These are phyloP conservation scores for Acrocalymma vagum DNA, from an alignment of 2,329 filamentous ascomycete species.

Conservation along the genomic window DNA sequence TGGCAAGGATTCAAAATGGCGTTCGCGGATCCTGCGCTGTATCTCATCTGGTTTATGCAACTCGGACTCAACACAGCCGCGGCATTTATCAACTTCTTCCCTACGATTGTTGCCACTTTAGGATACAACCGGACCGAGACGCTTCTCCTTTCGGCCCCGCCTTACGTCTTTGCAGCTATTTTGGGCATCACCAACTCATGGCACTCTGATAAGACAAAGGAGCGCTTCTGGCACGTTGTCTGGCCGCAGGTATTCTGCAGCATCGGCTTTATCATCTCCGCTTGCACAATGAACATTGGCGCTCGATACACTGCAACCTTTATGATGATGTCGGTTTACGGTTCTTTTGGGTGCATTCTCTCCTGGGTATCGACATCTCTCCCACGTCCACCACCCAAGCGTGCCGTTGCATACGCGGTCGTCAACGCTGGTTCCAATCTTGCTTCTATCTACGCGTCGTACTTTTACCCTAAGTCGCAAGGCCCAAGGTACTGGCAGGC, in stretches of 20 bases:
- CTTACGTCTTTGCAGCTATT: constrained; percentile 48
- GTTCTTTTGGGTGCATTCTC: constrained; percentile 18
- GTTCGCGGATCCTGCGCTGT: constrained; percentile 59
- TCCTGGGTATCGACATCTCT: constrained; percentile 16
- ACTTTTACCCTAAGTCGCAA: constrained; percentile 15
- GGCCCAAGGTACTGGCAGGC: constrained; percentile 18
- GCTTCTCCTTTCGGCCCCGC: constrained; percentile 64
- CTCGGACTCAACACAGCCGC: constrained; percentile 47
- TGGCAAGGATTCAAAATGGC: constrained; percentile 56
- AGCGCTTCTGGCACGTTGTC: constrained; percentile 46
- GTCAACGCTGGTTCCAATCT: constrained; percentile 52
- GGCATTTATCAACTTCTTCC: constrained; percentile 69
- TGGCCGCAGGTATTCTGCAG: constrained; percentile 60
- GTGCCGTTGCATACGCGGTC: constrained; percentile 64
- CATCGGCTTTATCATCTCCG: constrained; percentile 62
- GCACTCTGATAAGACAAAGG: constrained; percentile 51
- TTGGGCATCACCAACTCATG: constrained; percentile 37
- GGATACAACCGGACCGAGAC: constrained; percentile 62
- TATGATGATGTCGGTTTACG: constrained; percentile 17
- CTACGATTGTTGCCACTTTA: constrained; percentile 66
- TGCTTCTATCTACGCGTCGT: constrained; percentile 16
- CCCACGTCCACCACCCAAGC: constrained; percentile 64
- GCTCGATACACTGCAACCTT: constrained; percentile 18
- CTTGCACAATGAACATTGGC: constrained; percentile 60
- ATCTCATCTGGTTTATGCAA: constrained; percentile 63